Evolutionary conservation across 2,329 filamentous ascomycete species (phyloP).

Genomic region (Malbranchea cinnamomea): DNA sequence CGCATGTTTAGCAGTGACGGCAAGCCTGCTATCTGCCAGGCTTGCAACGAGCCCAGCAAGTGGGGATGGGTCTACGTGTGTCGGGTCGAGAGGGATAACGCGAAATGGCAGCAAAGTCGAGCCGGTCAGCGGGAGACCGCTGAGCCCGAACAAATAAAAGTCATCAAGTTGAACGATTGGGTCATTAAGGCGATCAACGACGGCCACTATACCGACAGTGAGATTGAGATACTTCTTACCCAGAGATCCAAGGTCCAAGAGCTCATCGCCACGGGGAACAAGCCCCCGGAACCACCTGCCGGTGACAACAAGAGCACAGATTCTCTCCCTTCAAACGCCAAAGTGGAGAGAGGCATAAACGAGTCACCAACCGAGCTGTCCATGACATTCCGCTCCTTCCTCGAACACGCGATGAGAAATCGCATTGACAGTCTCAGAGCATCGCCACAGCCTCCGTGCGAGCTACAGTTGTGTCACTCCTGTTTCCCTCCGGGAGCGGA

Average conservation of each 20-base stretch:
- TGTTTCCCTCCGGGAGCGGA: background rate
- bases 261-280: constrained; percentile 8
- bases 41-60: constrained; percentile 41
- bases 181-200: constrained; percentile 27
- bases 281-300: background rate
- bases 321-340: no score
- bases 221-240: constrained; percentile 26
- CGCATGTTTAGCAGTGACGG: constrained; percentile 40
- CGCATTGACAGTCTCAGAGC: no score
- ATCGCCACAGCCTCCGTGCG: constrained; percentile 5
- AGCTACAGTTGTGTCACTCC: background rate
- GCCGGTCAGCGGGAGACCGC: constrained; percentile 12
- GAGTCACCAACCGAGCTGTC: no score
- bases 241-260: constrained; percentile 23
- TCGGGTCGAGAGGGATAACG: constrained; percentile 25
- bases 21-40: constrained; percentile 37
- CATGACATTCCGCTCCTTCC: no score
- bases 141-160: constrained; percentile 7
- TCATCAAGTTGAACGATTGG: constrained; percentile 21
- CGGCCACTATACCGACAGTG: constrained; percentile 28
- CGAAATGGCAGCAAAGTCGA: background rate
- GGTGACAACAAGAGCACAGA: constrained; percentile 5
- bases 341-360: no score
- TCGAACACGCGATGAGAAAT: no score
- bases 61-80: constrained; percentile 64